A percentile compares a stretch with the other conserved stretches of the same genome.
phyloP scores from a whole-genome alignment of 1,284 basidiomycete species.

The Amylostereum areolatum region DNA sequence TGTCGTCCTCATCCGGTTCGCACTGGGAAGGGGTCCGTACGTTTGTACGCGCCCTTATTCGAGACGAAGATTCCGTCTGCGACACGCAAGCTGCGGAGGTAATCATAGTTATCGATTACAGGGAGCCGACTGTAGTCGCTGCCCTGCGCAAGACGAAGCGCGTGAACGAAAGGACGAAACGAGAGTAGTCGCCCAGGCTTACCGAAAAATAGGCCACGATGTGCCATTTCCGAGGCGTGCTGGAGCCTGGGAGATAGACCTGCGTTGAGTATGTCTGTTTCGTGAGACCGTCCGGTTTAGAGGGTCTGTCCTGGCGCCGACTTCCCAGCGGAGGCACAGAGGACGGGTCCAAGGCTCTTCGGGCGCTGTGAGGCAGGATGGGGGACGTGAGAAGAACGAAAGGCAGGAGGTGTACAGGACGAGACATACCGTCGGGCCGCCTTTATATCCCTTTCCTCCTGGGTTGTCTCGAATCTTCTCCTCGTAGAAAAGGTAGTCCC shows the following conservation, averaged over 20 bases:
- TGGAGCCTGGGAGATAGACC: conserved; percentile 52
- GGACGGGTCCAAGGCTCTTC: conserved; percentile 54
- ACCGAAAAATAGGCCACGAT: conserved; percentile 76
- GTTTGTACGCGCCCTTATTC: conserved; percentile 37
- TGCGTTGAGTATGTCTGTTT: conserved; percentile 77
- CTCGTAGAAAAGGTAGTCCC: conserved; percentile 74
- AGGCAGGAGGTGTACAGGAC: conserved; percentile 6
- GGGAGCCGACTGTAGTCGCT: conserved; percentile 62
- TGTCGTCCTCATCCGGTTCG: conserved; percentile 23
- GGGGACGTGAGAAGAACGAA: conserved; percentile 9
- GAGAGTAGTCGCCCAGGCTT: conserved; percentile 17
- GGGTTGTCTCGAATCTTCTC: conserved; percentile 72
- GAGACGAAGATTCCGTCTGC: conserved; percentile 62
- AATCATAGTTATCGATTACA: conserved; percentile 63
- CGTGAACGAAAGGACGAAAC: conserved; percentile 2
- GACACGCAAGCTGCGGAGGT: conserved; percentile 55
- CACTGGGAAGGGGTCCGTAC: conserved; percentile 19
- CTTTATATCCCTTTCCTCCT: conserved; percentile 69
- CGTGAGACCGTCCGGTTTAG: conserved; percentile 68
- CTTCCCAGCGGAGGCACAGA: conserved; percentile 49
- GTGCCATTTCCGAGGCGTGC: conserved; percentile 65
- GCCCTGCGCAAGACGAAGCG: conserved; percentile 33
- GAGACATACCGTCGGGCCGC: conserved; percentile 55
- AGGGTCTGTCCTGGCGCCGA: conserved; percentile 63
- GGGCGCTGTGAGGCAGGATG: conserved; percentile 37